Percentiles rank a stretch among this genome's conserved stretches.
Conservation (phyloP, 148 eudicot species). For the Spergularia marina region DNA sequence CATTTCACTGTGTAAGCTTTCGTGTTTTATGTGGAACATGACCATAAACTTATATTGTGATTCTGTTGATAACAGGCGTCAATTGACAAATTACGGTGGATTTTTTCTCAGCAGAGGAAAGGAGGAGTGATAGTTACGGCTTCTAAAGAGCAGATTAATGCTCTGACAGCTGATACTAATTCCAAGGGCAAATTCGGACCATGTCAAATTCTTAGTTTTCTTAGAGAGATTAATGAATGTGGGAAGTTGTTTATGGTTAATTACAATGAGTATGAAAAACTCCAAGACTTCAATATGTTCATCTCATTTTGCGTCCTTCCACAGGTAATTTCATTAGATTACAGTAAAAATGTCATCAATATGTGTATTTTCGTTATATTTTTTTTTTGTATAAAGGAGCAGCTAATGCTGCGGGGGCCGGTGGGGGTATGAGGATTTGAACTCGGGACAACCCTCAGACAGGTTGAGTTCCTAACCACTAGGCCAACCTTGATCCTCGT, state of each 20-base stretch:
- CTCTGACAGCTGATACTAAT: slow-evolving; percentile 45
- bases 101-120: slow-evolving; percentile 41
- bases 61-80: slow-evolving; percentile 24
- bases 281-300: slow-evolving; percentile 43
- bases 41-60: neutral
- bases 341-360: neutral
- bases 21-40: neutral
- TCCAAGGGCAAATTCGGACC: slow-evolving; percentile 29
- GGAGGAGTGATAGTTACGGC: slow-evolving; percentile 57
- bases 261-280: slow-evolving; percentile 35
- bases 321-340: slow-evolving; percentile 28
- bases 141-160: slow-evolving; percentile 60
- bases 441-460: too few species aligned
- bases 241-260: slow-evolving; percentile 53
- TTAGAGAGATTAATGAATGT: slow-evolving; percentile 46
- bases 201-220: slow-evolving; percentile 43
- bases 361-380: too few species aligned
- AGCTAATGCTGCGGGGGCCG: too few species aligned
- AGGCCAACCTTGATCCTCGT: too few species aligned
- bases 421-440: too few species aligned
- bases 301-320: slow-evolving; percentile 60
- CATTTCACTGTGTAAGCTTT: too few species aligned
- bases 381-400: too few species aligned
- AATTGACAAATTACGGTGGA: slow-evolving; percentile 39
- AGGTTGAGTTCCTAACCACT: too few species aligned